Conservation (phyloP, 495 filamentous ascomycete species). For the Daldinia vernicosa region DNA sequence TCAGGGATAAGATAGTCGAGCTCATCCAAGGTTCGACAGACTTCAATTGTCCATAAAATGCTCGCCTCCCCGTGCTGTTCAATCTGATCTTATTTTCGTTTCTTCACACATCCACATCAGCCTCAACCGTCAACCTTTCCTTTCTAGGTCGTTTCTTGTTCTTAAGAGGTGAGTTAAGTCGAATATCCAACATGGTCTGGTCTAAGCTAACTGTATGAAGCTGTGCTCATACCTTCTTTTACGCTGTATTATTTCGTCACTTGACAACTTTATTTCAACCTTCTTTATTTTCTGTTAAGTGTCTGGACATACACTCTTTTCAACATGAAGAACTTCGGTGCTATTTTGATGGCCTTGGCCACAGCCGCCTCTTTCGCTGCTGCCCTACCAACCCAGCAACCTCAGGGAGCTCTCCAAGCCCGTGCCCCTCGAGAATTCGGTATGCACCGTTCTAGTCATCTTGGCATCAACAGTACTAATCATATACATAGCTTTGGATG, state of each 20-base stretch:
- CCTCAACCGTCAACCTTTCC: conserved; percentile 34
- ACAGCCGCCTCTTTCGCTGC: conserved; percentile 47
- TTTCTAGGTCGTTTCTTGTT: conserved; percentile 45
- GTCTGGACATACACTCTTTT: conserved; percentile 41
- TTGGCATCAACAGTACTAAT: background rate
- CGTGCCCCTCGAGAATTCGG: conserved; percentile 20
- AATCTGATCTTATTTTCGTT: conserved; percentile 21
- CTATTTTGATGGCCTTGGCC: conserved; percentile 49
- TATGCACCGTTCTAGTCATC: conserved; percentile 7
- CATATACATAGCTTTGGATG: conserved; percentile 21
- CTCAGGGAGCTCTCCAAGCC: background rate
- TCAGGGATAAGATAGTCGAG: conserved; percentile 36
- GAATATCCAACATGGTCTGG: conserved; percentile 15
- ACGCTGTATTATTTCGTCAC: conserved; percentile 31
- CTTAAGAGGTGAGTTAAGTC: conserved; percentile 45
- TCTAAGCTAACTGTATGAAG: conserved; percentile 35
- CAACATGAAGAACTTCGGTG: conserved; percentile 55
- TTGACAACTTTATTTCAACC: conserved; percentile 32
- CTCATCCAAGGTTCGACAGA: conserved; percentile 27
- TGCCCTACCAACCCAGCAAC: conserved; percentile 40
- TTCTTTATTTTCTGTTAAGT: conserved; percentile 41
- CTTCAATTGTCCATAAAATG: conserved; percentile 44
- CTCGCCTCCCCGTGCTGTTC: conserved; percentile 27
- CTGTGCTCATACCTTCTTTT: conserved; percentile 53
- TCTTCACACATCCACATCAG: conserved; percentile 42